phyloP scores from a whole-genome alignment of 1,284 basidiomycete genomes.

The Takashimella tepidaria region DNA sequence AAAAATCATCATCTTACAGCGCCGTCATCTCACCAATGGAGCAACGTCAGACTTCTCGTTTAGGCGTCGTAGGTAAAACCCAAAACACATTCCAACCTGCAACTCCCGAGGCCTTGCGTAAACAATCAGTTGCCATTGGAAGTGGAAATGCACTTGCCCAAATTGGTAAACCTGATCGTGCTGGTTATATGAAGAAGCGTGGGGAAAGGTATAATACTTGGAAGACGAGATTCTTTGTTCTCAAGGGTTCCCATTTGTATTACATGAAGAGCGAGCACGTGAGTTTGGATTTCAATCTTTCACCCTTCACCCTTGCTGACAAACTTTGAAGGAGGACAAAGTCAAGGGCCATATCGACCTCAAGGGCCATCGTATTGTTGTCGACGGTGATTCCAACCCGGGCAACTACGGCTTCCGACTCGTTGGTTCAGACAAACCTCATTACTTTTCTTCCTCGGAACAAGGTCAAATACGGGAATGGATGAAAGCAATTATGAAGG shows the following conservation, averaged over 20 bases:
- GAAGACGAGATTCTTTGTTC: slow-evolving; percentile 90
- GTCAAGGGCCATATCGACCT: slow-evolving; percentile 96
- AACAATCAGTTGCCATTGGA: slow-evolving; percentile 9
- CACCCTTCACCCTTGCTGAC: slow-evolving; percentile 12
- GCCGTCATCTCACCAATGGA: background rate
- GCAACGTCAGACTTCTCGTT: background rate
- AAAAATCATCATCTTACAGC: slow-evolving; percentile 16
- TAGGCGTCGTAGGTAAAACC: background rate
- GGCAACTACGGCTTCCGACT: slow-evolving; percentile 95
- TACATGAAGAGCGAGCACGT: slow-evolving; percentile 71
- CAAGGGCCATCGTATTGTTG: slow-evolving; percentile 84
- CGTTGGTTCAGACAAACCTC: slow-evolving; percentile 78
- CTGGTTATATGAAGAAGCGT: slow-evolving; percentile 94
- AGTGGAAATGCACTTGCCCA: slow-evolving; percentile 62
- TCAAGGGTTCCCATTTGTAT: slow-evolving; percentile 88
- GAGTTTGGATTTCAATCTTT: slow-evolving; percentile 38
- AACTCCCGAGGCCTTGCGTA: slow-evolving; percentile 16
- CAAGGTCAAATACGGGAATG: slow-evolving; percentile 79
- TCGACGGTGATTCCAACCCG: slow-evolving; percentile 86
- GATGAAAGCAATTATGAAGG: slow-evolving; percentile 99
- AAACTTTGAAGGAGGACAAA: slow-evolving; percentile 64
- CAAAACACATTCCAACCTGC: slow-evolving; percentile 24
- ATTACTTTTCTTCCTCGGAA: slow-evolving; percentile 88
- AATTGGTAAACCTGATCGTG: slow-evolving; percentile 80
- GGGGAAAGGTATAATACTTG: slow-evolving; percentile 89